Evolutionary conservation across 164 flowering plant species (phyloP).

Genomic region (Vitis labrusca): DNA sequence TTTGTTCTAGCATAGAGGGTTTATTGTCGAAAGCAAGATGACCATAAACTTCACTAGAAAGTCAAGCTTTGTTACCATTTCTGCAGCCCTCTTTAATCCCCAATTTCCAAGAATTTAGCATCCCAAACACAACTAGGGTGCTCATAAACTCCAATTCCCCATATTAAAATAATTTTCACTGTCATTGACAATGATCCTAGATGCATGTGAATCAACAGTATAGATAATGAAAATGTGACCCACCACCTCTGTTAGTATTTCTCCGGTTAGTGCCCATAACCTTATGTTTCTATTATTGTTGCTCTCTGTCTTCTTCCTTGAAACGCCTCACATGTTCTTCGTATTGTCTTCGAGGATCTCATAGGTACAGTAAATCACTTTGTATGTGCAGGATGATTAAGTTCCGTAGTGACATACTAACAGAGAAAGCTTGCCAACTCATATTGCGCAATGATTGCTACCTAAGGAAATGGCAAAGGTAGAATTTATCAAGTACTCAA

Average conservation of each 20-base stretch:
- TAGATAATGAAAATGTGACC: constrained; percentile 94
- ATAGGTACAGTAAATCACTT: constrained; percentile 89
- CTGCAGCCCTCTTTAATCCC: constrained; percentile 35
- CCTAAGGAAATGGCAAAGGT: constrained; percentile 88
- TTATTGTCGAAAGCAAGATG: too few species aligned
- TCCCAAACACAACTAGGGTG: constrained; percentile 99
- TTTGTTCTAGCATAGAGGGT: too few species aligned
- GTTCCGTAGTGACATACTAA: constrained; percentile 97
- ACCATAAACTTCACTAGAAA: too few species aligned
- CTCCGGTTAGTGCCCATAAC: constrained; percentile 88
- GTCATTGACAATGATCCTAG: constrained; percentile 88
- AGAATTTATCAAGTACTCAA: constrained; percentile 94
- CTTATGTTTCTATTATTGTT: constrained; percentile 27
- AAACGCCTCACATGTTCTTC: constrained; percentile 56
- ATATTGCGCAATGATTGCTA: constrained; percentile 81
- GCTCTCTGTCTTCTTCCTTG: too few species aligned
- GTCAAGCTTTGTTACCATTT: too few species aligned
- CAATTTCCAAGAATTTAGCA: constrained; percentile 86
- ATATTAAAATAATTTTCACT: constrained; percentile 77
- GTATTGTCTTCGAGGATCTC: constrained; percentile 89
- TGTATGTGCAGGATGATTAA: constrained; percentile 92
- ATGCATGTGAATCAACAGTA: constrained; percentile 82
- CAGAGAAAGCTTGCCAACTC: constrained; percentile 99
- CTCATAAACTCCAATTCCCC: constrained; percentile 68
- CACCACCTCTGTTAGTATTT: constrained; percentile 90